These are phyloP conservation scores for Silene vulgaris DNA, from an alignment of 179 eudicot genomes.

Conservation along the genomic window DNA sequence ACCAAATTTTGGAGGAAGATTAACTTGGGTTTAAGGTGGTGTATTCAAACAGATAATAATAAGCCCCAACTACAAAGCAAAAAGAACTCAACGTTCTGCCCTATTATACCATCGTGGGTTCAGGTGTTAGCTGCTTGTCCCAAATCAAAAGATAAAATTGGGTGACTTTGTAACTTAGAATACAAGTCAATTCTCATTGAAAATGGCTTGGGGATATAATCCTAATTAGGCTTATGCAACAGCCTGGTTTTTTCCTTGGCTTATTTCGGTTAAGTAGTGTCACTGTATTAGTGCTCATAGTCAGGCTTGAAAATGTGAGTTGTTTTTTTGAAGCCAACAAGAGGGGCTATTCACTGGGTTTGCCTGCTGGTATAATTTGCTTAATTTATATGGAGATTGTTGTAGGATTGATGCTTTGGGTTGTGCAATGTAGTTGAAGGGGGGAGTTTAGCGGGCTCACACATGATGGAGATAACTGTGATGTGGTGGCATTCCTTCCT, in stretches of 20 bases:
- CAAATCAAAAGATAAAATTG: background rate
- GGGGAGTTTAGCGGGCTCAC: background rate
- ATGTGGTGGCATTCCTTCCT: background rate
- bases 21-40: background rate
- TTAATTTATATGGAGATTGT: slow-evolving; percentile 7
- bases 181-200: background rate
- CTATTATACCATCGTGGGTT: background rate
- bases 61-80: background rate
- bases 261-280: background rate
- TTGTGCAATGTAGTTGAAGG: slow-evolving; percentile 5
- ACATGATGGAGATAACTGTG: background rate
- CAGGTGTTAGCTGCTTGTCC: slow-evolving; percentile 7
- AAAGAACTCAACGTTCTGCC: no score
- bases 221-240: background rate
- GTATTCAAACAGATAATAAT: background rate
- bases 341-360: background rate
- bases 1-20: background rate
- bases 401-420: slow-evolving; percentile 8
- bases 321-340: background rate
- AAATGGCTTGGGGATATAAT: background rate
- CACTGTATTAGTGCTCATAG: background rate
- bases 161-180: background rate
- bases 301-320: background rate
- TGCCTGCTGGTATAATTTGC: slow-evolving; percentile 4
- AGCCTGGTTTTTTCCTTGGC: slow-evolving; percentile 1